Evolutionary conservation across 164 flowering plant genomes (phyloP).

Genomic region (Magnolia kwangsiensis): DNA sequence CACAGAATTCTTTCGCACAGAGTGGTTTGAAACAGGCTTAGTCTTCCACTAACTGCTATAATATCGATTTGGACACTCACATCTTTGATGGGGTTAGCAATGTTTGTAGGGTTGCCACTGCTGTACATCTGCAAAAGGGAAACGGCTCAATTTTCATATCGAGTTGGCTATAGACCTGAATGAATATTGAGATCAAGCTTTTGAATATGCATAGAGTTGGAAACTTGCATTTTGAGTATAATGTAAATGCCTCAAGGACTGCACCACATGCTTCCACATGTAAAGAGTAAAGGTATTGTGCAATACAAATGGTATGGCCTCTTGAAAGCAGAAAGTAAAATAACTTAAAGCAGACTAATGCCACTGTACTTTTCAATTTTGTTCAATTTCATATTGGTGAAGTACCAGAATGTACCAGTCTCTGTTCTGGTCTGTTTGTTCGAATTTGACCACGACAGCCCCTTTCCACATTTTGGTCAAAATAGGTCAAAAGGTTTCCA

Average conservation of each 20-base stretch:
- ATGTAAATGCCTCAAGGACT: not conserved
- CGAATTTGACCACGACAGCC: too few species aligned
- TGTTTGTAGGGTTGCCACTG: slow-evolving; percentile 98
- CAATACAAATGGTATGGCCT: not conserved
- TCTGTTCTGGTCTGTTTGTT: too few species aligned
- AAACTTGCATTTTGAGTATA: not conserved
- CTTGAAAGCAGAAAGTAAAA: not conserved
- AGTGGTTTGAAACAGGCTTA: slow-evolving; percentile 76
- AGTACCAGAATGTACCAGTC: too few species aligned
- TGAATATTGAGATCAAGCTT: not conserved
- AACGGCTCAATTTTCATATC: not conserved
- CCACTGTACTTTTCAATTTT: too few species aligned
- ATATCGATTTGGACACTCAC: slow-evolving; percentile 77
- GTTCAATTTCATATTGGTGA: too few species aligned
- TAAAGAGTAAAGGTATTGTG: not conserved
- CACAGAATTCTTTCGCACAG: slow-evolving; percentile 69
- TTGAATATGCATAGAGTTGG: not conserved
- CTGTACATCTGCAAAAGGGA: slow-evolving; percentile 86
- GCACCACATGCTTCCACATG: not conserved
- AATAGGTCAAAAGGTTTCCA: too few species aligned
- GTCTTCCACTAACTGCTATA: slow-evolving; percentile 69
- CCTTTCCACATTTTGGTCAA: too few species aligned
- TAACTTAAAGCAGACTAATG: not conserved
- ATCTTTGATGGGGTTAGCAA: slow-evolving; percentile 92
- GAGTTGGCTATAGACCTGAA: not conserved